These are phyloP conservation scores for Escovopsis sp. DNA, from an alignment of 2,329 filamentous ascomycete genomes.

Conservation along the genomic window DNA sequence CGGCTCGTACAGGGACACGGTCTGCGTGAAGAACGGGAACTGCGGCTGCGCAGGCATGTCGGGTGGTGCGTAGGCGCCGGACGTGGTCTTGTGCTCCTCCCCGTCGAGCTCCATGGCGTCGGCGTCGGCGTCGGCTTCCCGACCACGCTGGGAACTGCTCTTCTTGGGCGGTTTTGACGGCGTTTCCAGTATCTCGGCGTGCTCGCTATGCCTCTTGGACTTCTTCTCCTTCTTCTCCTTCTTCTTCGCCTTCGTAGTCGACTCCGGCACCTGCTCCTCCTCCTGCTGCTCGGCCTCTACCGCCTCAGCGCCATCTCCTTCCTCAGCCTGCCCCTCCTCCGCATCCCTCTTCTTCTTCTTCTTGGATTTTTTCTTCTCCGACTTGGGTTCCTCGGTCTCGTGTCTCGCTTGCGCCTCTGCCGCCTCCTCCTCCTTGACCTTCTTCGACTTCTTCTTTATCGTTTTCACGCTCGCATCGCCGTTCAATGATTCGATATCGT, in stretches of 20 bases:
- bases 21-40: constrained; percentile 66
- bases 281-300: constrained; percentile 4
- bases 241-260: constrained; percentile 9
- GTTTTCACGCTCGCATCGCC: constrained; percentile 19
- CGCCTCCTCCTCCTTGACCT: constrained; percentile 8
- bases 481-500: constrained; percentile 10
- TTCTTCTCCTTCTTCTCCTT: constrained; percentile 11
- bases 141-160: neutral
- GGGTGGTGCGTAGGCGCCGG: constrained; percentile 22
- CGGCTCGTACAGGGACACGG: constrained; percentile 65
- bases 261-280: constrained; percentile 2
- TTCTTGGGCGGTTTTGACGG: neutral
- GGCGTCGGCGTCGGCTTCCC: constrained; percentile 6
- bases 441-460: constrained; percentile 15
- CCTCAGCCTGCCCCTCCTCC: constrained; percentile 14
- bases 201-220: constrained; percentile 18
- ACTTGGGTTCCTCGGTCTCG: constrained; percentile 9
- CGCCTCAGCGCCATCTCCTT: constrained; percentile 4
- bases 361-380: constrained; percentile 17
- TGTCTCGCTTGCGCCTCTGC: neutral
- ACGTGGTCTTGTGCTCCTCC: constrained; percentile 11
- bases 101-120: constrained; percentile 27
- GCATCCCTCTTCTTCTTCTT: constrained; percentile 17
- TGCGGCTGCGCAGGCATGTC: constrained; percentile 24
- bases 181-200: constrained; percentile 12